A percentile compares a stretch with the other conserved stretches of the same genome.
Conservation (phyloP, 73 alveolate genomes). For the Durusdinium trenchii region DNA sequence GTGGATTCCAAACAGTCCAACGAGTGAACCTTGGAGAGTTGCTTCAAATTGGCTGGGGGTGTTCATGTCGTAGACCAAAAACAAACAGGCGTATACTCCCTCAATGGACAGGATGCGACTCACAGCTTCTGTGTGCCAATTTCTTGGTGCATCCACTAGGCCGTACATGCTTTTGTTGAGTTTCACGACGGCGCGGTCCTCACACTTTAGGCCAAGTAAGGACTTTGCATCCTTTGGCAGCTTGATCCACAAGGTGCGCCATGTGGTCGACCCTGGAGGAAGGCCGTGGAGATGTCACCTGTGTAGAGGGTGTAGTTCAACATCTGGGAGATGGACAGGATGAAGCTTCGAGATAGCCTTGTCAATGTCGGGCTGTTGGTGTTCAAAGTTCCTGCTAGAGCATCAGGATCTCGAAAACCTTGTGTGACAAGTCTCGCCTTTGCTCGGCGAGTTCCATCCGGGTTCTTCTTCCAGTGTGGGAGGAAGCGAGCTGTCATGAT, state of each 20-base stretch:
- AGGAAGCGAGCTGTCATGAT: background rate
- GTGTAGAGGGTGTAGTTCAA: background rate
- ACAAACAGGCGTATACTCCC: too few species aligned
- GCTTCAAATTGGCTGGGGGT: too few species aligned
- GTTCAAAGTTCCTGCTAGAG: background rate
- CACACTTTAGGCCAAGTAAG: background rate
- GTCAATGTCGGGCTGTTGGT: background rate
- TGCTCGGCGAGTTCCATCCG: slow-evolving; percentile 4
- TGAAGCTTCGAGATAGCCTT: background rate
- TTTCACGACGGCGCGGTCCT: background rate
- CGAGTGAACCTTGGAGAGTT: too few species aligned
- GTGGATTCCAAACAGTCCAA: too few species aligned
- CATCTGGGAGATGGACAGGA: background rate
- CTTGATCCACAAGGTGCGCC: background rate
- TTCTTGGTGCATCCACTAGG: background rate
- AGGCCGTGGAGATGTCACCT: background rate
- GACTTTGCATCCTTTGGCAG: background rate
- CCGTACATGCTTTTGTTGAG: slow-evolving; percentile 20
- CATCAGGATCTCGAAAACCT: background rate
- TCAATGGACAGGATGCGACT: background rate
- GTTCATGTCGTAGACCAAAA: too few species aligned
- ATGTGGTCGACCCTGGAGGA: background rate
- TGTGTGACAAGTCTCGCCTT: slow-evolving; percentile 7
- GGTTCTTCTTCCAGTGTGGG: slow-evolving; percentile 7
- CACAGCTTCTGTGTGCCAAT: background rate